These are phyloP conservation scores for Begonia masoniana DNA, from an alignment of 306 rosid genomes.

Conservation along the genomic window DNA sequence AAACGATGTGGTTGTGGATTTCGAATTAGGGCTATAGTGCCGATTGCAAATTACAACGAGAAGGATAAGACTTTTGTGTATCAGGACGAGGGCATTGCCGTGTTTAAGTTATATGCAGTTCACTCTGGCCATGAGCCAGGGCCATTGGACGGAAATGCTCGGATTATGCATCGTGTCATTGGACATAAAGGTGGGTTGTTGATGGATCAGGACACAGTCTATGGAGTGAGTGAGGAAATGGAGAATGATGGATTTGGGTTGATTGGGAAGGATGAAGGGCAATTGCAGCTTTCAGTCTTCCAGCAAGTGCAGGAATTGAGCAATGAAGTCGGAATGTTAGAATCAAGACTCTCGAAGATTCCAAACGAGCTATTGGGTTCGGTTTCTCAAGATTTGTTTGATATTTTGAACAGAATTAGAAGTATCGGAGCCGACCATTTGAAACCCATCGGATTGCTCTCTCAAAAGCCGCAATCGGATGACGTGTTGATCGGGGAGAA, in stretches of 20 bases:
- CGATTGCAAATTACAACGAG: constrained; percentile 84
- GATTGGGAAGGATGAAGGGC: constrained; percentile 82
- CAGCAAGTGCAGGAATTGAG: constrained; percentile 86
- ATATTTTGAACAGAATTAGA: constrained; percentile 67
- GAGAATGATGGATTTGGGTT: constrained; percentile 69
- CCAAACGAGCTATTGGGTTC: constrained; percentile 58
- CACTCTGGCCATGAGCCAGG: constrained; percentile 99
- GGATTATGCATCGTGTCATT: constrained; percentile 94
- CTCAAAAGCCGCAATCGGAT: constrained; percentile 49
- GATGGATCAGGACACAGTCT: constrained; percentile 78
- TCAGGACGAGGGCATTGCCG: constrained; percentile 86
- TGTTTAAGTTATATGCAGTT: constrained; percentile 86
- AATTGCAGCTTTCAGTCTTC: constrained; percentile 60
- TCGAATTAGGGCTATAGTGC: constrained; percentile 97
- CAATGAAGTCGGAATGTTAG: constrained; percentile 67
- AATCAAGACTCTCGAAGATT: constrained; percentile 52
- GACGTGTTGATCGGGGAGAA: constrained; percentile 84
- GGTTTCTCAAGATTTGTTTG: constrained; percentile 65
- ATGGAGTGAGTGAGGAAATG: constrained; percentile 89
- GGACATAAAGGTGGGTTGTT: constrained; percentile 77
- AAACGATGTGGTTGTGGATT: constrained; percentile 99
- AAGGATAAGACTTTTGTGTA: constrained; percentile 96
- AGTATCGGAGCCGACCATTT: constrained; percentile 43
- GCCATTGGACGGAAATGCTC: constrained; percentile 91
- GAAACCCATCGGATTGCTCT: constrained; percentile 53